Conservation (phyloP, 2,329 filamentous ascomycete genomes). For the Beauveria scarabaeidicola region DNA sequence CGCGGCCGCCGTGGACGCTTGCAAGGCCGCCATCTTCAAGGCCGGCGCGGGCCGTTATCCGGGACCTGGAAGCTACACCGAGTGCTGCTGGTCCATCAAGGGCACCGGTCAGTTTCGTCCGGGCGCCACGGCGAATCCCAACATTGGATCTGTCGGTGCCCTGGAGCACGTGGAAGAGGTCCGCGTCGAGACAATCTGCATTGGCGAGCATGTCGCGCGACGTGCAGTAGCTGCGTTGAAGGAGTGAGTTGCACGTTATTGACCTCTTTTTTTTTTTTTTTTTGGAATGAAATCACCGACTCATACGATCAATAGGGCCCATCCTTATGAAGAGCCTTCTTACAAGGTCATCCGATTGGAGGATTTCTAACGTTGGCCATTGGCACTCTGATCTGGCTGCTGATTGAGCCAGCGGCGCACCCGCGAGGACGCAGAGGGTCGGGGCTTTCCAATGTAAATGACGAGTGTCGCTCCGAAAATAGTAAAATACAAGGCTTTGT, state of each 20-base stretch:
- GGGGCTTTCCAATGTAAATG: too few species aligned
- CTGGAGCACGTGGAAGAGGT: slow-evolving; percentile 53
- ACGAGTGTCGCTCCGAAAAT: too few species aligned
- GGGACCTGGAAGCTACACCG: slow-evolving; percentile 43
- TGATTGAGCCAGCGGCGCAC: too few species aligned
- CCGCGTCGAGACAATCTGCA: slow-evolving; percentile 53
- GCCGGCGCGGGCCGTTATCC: slow-evolving; percentile 49
- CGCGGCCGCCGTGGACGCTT: slow-evolving; percentile 32
- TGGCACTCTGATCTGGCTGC: too few species aligned
- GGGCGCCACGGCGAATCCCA: slow-evolving; percentile 50
- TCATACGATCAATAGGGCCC: slow-evolving; percentile 24
- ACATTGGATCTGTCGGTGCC: slow-evolving; percentile 49
- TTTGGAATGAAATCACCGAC: not conserved
- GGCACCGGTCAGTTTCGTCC: slow-evolving; percentile 61
- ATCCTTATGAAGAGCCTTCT: slow-evolving; percentile 44
- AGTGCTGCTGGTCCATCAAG: slow-evolving; percentile 40
- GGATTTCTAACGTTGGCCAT: slow-evolving; percentile 29
- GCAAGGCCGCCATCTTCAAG: slow-evolving; percentile 48
- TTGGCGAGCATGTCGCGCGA: slow-evolving; percentile 47
- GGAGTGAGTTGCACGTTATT: slow-evolving; percentile 35
- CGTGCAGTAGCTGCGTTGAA: slow-evolving; percentile 57
- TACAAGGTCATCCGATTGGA: slow-evolving; percentile 42
- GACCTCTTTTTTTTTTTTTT: too few species aligned
- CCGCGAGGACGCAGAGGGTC: too few species aligned
- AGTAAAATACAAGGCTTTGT: too few species aligned